phyloP scores from a whole-genome alignment of 495 filamentous ascomycete genomes.

The Apodospora peruviana region DNA sequence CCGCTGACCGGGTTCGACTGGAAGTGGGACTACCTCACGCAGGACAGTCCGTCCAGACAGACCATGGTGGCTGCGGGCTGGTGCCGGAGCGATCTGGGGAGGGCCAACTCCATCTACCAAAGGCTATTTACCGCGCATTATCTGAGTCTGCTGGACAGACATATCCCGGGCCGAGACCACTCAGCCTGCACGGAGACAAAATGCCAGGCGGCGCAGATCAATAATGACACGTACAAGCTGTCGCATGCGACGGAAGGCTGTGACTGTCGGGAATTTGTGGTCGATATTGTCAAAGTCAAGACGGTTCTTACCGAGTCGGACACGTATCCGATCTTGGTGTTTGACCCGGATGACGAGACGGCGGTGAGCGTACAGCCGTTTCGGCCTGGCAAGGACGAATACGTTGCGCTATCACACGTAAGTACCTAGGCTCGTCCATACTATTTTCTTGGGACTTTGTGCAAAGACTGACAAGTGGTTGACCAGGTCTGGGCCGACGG shows the following conservation, averaged over 20 bases:
- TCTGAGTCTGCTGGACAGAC: constrained; percentile 11
- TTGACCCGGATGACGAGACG: constrained; percentile 9
- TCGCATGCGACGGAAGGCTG: constrained; percentile 12
- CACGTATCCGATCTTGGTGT: constrained; percentile 9
- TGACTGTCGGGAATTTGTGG: constrained; percentile 10
- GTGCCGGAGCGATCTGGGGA: constrained; percentile 19
- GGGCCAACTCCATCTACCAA: constrained; percentile 8
- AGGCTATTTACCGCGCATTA: constrained; percentile 13
- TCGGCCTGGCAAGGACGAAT: constrained; percentile 5
- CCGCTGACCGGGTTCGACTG: constrained; percentile 4
- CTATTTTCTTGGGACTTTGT: not conserved
- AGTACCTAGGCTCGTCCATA: no score
- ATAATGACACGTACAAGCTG: constrained; percentile 12
- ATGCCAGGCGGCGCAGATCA: constrained; percentile 20
- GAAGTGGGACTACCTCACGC: constrained; percentile 4
- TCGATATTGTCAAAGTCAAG: constrained; percentile 7
- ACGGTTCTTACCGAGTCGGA: constrained; percentile 7
- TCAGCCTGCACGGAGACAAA: constrained; percentile 7
- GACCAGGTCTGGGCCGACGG: constrained; percentile 30
- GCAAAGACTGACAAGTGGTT: not conserved
- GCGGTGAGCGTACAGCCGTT: constrained; percentile 8
- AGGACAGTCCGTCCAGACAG: not conserved
- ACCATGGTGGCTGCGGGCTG: constrained; percentile 14
- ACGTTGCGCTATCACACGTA: constrained; percentile 27
- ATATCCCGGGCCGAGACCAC: constrained; percentile 12